These are phyloP conservation scores for Mimosa bimucronata DNA, from an alignment of 306 rosid species.

Conservation along the genomic window DNA sequence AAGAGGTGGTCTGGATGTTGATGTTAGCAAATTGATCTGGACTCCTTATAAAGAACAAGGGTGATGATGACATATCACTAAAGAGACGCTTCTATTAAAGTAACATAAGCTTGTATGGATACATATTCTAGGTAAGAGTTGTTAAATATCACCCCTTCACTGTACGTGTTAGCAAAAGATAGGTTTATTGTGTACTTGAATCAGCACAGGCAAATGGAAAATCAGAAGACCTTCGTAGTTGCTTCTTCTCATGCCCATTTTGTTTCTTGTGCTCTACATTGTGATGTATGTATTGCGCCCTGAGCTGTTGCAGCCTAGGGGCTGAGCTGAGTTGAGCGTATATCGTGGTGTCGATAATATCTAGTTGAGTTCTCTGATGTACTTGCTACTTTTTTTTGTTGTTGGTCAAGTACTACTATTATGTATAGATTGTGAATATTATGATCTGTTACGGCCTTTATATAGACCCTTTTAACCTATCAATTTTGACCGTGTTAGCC, in stretches of 20 bases:
- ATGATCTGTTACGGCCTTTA: not conserved
- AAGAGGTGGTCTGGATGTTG: constrained; percentile 95
- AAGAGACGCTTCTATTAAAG: constrained; percentile 3
- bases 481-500: not conserved
- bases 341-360: not conserved
- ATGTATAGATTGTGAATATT: not conserved
- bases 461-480: not conserved
- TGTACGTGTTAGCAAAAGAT: constrained; percentile 16
- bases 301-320: not conserved
- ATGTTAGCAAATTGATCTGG: constrained; percentile 94
- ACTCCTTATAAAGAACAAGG: constrained; percentile 93
- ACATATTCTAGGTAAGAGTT: constrained; percentile 41
- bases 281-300: not conserved
- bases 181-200: constrained; percentile 19
- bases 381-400: not conserved
- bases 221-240: not conserved
- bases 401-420: not conserved
- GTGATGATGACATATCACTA: constrained; percentile 26
- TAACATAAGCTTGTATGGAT: constrained; percentile 34
- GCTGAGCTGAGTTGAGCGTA: not conserved
- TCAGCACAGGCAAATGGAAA: not conserved
- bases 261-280: not conserved
- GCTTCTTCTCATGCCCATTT: not conserved
- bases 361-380: not conserved
- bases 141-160: constrained; percentile 1